Evolutionary conservation across 208 protist species (phyloP).

Genomic region (Trypanosoma boissoni): DNA sequence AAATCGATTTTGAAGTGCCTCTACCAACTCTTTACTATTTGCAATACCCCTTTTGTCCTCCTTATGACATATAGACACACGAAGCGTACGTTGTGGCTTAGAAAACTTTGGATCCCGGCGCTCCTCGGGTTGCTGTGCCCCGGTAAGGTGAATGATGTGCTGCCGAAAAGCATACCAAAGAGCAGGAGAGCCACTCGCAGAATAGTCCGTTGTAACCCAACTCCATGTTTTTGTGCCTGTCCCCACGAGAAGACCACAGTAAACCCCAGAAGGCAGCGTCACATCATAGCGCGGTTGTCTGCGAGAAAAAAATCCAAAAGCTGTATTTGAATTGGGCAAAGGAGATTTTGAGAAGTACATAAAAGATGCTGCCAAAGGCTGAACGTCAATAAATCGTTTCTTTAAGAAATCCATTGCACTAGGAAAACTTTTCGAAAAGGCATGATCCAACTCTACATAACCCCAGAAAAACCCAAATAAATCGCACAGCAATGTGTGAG

Average conservation of each 20-base stretch:
- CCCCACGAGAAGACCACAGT: constrained; percentile 21
- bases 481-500: constrained; percentile 33
- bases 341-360: constrained; percentile 20
- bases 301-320: constrained; percentile 27
- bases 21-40: constrained; percentile 12
- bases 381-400: constrained; percentile 4
- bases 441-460: constrained; percentile 5
- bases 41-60: constrained; percentile 28
- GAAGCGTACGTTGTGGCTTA: constrained; percentile 3
- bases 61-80: constrained; percentile 29
- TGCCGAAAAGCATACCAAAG: constrained; percentile 29
- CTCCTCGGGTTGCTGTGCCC: constrained; percentile 1
- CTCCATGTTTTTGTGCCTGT: constrained; percentile 30
- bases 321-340: constrained; percentile 29
- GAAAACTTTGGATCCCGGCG: not conserved
- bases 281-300: constrained; percentile 15
- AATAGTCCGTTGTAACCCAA: constrained; percentile 25
- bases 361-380: constrained; percentile 14
- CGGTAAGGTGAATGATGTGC: constrained; percentile 20
- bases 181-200: constrained; percentile 18
- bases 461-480: constrained; percentile 39
- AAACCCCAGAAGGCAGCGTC: constrained; percentile 17
- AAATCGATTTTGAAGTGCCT: constrained; percentile 3
- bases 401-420: constrained; percentile 4
- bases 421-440: constrained; percentile 4